phyloP scores from a whole-genome alignment of 1,284 basidiomycete genomes.

The Phellopilus nigrolimitatus region DNA sequence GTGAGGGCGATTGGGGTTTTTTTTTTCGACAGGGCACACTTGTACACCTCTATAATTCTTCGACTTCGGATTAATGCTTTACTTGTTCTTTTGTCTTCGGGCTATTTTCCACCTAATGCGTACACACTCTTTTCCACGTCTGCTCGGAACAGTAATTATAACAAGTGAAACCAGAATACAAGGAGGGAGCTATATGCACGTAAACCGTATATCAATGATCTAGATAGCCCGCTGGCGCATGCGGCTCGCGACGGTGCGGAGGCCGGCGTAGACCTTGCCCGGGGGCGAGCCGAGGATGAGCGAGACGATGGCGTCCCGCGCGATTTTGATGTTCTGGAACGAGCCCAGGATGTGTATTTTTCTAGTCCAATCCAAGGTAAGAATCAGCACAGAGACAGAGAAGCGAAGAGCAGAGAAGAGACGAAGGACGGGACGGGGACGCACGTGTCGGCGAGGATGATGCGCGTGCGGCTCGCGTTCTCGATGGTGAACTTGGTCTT shows the following conservation, averaged over 20 bases:
- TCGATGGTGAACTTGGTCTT: conserved; percentile 99
- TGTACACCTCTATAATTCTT: neutral
- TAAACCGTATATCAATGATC: conserved; percentile 12
- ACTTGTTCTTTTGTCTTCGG: neutral
- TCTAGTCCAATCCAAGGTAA: no score
- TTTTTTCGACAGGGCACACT: neutral
- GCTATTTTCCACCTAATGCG: neutral
- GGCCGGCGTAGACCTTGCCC: conserved; percentile 91
- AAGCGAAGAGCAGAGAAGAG: neutral
- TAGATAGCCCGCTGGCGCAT: conserved; percentile 86
- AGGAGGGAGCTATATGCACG: conserved; percentile 13
- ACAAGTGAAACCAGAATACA: neutral
- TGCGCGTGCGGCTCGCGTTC: conserved; percentile 92
- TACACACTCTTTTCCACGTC: neutral
- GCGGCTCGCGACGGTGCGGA: conserved; percentile 87
- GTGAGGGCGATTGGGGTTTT: neutral
- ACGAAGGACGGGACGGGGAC: conserved; percentile 29
- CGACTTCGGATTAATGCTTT: neutral
- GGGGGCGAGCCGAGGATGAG: conserved; percentile 94
- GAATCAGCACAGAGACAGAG: neutral
- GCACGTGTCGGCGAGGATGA: conserved; percentile 94
- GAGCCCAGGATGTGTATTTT: conserved; percentile 95
- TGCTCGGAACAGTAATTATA: neutral
- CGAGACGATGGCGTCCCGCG: conserved; percentile 92
- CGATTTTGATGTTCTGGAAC: conserved; percentile 96